Percentiles rank a stretch among this genome's conserved stretches.
Conservation (phyloP, 768 basidiomycete species). For the Melanogaster broomeanus region DNA sequence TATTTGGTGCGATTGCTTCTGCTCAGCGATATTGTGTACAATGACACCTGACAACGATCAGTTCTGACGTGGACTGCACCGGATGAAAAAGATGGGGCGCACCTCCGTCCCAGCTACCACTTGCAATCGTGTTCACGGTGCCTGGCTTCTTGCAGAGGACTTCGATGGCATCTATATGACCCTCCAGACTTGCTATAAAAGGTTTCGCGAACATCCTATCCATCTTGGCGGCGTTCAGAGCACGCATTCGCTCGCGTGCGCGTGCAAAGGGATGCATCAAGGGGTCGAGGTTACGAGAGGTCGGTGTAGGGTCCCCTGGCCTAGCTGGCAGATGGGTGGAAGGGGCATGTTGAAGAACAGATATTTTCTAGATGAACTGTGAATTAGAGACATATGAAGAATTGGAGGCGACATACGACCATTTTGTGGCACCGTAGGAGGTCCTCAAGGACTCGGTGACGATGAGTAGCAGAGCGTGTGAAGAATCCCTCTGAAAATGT, state of each 20-base stretch:
- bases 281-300: slow-evolving; percentile 90
- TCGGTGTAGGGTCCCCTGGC: slow-evolving; percentile 83
- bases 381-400: slow-evolving; percentile 1
- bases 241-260: slow-evolving; percentile 90
- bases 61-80: background rate
- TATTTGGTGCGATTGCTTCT: slow-evolving; percentile 54
- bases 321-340: slow-evolving; percentile 71
- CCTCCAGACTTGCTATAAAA: slow-evolving; percentile 86
- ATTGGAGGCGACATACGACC: slow-evolving; percentile 2
- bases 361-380: slow-evolving; percentile 64
- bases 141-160: slow-evolving; percentile 72
- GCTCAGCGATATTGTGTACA: slow-evolving; percentile 74
- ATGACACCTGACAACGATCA: slow-evolving; percentile 62
- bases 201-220: slow-evolving; percentile 98
- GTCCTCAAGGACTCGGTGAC: no score
- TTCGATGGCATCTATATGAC: slow-evolving; percentile 95
- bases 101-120: slow-evolving; percentile 97
- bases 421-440: background rate
- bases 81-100: slow-evolving; percentile 32
- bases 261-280: slow-evolving; percentile 95
- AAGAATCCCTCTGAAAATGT: background rate
- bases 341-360: slow-evolving; percentile 82
- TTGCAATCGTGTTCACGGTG: slow-evolving; percentile 77
- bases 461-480: no score
- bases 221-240: slow-evolving; percentile 94